Conservation (phyloP, 2,329 filamentous ascomycete species). For the Fonsecaea erecta region DNA sequence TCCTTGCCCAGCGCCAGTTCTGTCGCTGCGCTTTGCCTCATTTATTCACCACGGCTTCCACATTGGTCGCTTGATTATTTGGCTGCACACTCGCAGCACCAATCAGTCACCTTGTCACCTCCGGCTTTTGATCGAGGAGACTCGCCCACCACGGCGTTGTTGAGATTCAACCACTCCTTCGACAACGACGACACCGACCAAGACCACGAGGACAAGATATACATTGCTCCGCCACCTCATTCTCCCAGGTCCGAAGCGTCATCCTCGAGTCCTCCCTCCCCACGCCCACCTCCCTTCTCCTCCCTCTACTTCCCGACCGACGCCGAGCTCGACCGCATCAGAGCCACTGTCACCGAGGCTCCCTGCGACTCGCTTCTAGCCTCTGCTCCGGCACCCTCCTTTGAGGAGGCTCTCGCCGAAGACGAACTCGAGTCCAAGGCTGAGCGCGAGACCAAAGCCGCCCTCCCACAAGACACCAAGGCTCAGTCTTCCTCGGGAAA, state of each 20-base stretch:
- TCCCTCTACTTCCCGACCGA: conserved; percentile 63
- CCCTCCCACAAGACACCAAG: conserved; percentile 81
- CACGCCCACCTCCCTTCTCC: conserved; percentile 65
- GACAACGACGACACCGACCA: conserved; percentile 41
- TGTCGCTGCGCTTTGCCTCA: conserved; percentile 8
- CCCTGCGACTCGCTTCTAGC: conserved; percentile 54
- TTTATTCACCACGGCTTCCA: conserved; percentile 8
- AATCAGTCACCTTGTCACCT: conserved; percentile 27
- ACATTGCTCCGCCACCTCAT: conserved; percentile 49
- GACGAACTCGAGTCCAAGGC: conserved; percentile 54
- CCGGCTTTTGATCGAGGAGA: conserved; percentile 19
- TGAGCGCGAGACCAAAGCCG: conserved; percentile 79
- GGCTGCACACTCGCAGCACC: conserved; percentile 20
- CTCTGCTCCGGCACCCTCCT: conserved; percentile 58
- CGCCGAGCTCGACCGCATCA: conserved; percentile 45
- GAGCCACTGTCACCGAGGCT: conserved; percentile 53
- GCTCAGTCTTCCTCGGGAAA: conserved; percentile 68
- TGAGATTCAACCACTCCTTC: conserved; percentile 37
- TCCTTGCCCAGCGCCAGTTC: neutral
- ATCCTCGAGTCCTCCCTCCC: conserved; percentile 57
- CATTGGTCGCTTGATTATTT: conserved; percentile 8
- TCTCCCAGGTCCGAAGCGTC: conserved; percentile 48
- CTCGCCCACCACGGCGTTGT: conserved; percentile 52
- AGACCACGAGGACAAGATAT: conserved; percentile 44
- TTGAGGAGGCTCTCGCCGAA: conserved; percentile 54